Conservation (phyloP, 768 basidiomycete species). For the Leucocoprinus birnbaumii region DNA sequence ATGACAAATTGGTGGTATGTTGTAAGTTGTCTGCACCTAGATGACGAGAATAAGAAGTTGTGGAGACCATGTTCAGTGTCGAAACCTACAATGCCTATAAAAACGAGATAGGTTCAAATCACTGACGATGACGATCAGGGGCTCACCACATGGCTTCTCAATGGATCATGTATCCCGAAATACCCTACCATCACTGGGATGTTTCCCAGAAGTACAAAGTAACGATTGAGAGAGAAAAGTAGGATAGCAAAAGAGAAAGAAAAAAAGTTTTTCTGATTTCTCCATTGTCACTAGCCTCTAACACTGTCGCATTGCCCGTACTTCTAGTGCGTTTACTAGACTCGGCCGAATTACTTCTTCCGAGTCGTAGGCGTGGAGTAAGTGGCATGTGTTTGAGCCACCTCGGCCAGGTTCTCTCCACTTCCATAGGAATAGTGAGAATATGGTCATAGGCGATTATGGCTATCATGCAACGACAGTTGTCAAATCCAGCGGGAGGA, state of each 20-base stretch:
- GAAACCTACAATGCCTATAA: background rate
- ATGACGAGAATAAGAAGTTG: too few species aligned
- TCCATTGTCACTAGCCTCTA: background rate
- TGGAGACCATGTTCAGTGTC: too few species aligned
- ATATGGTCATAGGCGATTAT: conserved; percentile 44
- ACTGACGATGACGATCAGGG: too few species aligned
- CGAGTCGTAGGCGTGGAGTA: too few species aligned
- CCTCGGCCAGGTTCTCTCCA: conserved; percentile 39
- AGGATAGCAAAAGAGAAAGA: conserved; percentile 26
- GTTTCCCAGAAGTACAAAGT: conserved; percentile 34
- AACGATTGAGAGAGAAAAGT: conserved; percentile 42
- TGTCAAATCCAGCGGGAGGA: too few species aligned
- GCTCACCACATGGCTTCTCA: too few species aligned
- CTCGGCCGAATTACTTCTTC: background rate
- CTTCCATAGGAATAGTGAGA: conserved; percentile 40
- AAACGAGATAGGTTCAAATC: background rate
- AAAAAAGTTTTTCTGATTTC: background rate
- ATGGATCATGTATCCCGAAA: conserved; percentile 18
- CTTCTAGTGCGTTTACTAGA: too few species aligned
- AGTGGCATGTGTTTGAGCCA: background rate
- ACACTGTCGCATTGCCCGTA: too few species aligned
- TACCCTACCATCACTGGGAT: conserved; percentile 33
- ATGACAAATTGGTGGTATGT: conserved; percentile 13
- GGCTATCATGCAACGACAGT: conserved; percentile 20
- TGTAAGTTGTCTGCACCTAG: too few species aligned